Percentiles rank a stretch among this genome's conserved stretches.
Evolutionary conservation across 148 eudicot genomes (phyloP).

Genomic region (Talinum fruticosum): DNA sequence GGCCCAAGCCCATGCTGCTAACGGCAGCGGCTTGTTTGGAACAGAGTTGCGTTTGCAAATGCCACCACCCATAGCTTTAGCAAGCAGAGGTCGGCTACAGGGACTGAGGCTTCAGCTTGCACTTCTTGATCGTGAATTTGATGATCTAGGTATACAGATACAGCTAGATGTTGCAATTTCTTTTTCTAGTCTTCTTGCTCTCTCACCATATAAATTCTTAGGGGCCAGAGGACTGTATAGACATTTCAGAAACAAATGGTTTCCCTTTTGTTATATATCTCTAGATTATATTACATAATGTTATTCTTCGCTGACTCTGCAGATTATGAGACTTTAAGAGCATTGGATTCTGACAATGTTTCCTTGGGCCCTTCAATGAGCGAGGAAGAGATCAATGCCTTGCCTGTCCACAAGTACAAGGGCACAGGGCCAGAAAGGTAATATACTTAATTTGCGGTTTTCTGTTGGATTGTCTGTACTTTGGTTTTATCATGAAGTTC

Average conservation of each 20-base stretch:
- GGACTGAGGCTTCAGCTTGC: conserved; percentile 52
- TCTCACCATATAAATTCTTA: neutral
- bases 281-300: neutral
- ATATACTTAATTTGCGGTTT: neutral
- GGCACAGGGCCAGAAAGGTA: conserved; percentile 26
- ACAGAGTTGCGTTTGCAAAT: conserved; percentile 45
- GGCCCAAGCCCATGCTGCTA: conserved; percentile 44
- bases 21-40: conserved; percentile 36
- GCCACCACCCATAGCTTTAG: conserved; percentile 45
- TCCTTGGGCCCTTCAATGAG: conserved; percentile 34
- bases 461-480: neutral
- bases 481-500: neutral
- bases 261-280: neutral
- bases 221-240: neutral
- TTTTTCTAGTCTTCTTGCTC: neutral
- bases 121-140: conserved; percentile 44
- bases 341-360: conserved; percentile 43
- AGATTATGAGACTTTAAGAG: conserved; percentile 52
- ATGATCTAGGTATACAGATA: conserved; percentile 36
- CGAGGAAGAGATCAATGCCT: conserved; percentile 49
- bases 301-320: conserved; percentile 16
- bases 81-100: conserved; percentile 43
- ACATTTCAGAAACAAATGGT: neutral
- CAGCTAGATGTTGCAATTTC: neutral
- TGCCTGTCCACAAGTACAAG: conserved; percentile 52